Conservation (phyloP, 345 rosid species). For the Brassica nigra region DNA sequence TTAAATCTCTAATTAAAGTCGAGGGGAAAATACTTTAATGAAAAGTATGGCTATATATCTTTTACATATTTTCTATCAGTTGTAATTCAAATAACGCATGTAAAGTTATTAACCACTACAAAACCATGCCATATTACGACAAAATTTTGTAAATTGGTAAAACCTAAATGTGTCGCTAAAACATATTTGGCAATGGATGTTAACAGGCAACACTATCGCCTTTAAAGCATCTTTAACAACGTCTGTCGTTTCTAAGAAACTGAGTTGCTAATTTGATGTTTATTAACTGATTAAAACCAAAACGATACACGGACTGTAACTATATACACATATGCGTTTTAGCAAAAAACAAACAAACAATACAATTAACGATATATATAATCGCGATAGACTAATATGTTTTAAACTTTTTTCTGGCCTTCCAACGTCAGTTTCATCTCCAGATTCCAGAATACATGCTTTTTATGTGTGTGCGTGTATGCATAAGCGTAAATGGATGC, state of each 20-base stretch:
- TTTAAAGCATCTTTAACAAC: constrained; percentile 18
- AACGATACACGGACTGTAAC: neutral
- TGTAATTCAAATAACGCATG: neutral
- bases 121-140: constrained; percentile 14
- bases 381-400: neutral
- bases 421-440: constrained; percentile 8
- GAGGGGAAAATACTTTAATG: neutral
- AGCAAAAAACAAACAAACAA: neutral
- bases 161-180: constrained; percentile 4
- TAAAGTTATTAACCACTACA: constrained; percentile 4
- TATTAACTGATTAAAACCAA: neutral
- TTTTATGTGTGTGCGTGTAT: constrained; percentile 4
- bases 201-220: constrained; percentile 8
- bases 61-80: neutral
- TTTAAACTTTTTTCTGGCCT: neutral
- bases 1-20: constrained; percentile 28
- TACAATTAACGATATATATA: neutral
- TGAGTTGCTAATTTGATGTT: neutral
- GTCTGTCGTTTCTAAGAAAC: constrained; percentile 14
- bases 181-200: constrained; percentile 16
- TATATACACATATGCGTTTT: neutral
- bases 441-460: neutral
- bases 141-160: neutral
- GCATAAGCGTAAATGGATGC: constrained; percentile 23
- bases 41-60: neutral